Evolutionary conservation across 306 rosid genomes (phyloP).

Genomic region (Elaeagnus macrophylla): DNA sequence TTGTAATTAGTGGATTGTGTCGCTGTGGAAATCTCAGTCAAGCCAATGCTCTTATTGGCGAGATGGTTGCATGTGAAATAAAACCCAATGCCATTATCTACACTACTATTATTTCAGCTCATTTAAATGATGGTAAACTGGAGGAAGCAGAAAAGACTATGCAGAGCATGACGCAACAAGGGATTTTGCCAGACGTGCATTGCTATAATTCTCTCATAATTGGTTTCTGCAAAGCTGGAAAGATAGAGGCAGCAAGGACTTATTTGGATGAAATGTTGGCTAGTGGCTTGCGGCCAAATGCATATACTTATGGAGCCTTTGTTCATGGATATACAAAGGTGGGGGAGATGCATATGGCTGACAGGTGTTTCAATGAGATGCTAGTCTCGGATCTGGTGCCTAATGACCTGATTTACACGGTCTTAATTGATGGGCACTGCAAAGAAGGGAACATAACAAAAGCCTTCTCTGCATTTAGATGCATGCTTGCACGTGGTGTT

Average conservation of each 20-base stretch:
- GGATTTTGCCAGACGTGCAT: conserved; percentile 28
- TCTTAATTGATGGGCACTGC: conserved; percentile 34
- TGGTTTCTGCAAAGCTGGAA: conserved; percentile 28
- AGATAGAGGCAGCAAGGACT: conserved; percentile 22
- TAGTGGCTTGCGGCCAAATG: conserved; percentile 35
- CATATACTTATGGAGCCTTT: conserved; percentile 39
- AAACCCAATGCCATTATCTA: conserved; percentile 28
- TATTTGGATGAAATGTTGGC: conserved; percentile 31
- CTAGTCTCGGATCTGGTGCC: conserved; percentile 26
- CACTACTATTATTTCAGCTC: conserved; percentile 24
- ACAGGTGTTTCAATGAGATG: conserved; percentile 33
- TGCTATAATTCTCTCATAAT: conserved; percentile 38
- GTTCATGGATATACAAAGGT: conserved; percentile 23
- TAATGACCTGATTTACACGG: conserved; percentile 22
- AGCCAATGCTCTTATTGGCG: conserved; percentile 23
- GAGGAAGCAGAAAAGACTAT: conserved; percentile 28
- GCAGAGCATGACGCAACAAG: conserved; percentile 24
- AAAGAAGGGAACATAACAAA: conserved; percentile 24
- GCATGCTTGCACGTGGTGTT: conserved; percentile 25
- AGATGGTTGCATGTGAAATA: conserved; percentile 23
- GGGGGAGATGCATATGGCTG: conserved; percentile 31
- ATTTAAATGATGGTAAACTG: conserved; percentile 21
- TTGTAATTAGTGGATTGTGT: conserved; percentile 29
- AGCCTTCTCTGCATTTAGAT: conserved; percentile 33
- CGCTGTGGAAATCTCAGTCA: conserved; percentile 15